These are phyloP conservation scores for Crithidia thermophila DNA, from an alignment of 208 protist genomes.

Conservation along the genomic window DNA sequence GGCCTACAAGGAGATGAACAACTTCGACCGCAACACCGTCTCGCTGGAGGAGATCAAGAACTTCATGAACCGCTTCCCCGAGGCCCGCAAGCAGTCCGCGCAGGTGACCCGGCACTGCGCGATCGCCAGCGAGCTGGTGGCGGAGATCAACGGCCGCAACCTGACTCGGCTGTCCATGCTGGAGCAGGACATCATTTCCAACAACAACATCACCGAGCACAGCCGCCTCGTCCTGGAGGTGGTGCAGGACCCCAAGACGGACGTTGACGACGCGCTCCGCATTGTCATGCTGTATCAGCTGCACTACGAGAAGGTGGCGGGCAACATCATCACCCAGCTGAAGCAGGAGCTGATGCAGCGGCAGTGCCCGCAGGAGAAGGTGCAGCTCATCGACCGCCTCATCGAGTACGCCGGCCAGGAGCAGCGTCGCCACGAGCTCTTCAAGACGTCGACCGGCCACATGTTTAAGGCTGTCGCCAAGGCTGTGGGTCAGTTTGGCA, in stretches of 20 bases:
- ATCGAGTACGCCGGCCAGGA: constrained; percentile 71
- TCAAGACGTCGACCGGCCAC: constrained; percentile 67
- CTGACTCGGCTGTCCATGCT: constrained; percentile 81
- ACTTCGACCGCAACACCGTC: constrained; percentile 78
- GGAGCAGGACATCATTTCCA: constrained; percentile 85
- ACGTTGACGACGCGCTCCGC: constrained; percentile 79
- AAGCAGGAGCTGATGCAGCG: constrained; percentile 68
- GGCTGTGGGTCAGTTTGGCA: constrained; percentile 80
- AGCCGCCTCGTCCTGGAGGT: constrained; percentile 77
- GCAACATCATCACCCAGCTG: constrained; percentile 69
- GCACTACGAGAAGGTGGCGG: constrained; percentile 72
- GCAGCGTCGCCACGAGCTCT: constrained; percentile 74
- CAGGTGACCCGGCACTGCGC: constrained; percentile 84
- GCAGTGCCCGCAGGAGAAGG: constrained; percentile 56
- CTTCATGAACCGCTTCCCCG: constrained; percentile 89
- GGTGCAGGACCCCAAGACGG: constrained; percentile 83
- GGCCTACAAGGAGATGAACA: constrained; percentile 93
- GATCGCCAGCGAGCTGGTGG: constrained; percentile 79
- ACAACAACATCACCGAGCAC: constrained; percentile 79
- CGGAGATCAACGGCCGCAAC: constrained; percentile 81
- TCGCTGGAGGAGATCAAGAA: constrained; percentile 86
- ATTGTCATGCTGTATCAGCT: constrained; percentile 83
- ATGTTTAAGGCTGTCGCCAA: constrained; percentile 82
- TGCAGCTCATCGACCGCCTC: constrained; percentile 75
- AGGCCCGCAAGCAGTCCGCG: constrained; percentile 75